Evolutionary conservation across 495 filamentous ascomycete genomes (phyloP).

Genomic region (Cladorrhinum samala): DNA sequence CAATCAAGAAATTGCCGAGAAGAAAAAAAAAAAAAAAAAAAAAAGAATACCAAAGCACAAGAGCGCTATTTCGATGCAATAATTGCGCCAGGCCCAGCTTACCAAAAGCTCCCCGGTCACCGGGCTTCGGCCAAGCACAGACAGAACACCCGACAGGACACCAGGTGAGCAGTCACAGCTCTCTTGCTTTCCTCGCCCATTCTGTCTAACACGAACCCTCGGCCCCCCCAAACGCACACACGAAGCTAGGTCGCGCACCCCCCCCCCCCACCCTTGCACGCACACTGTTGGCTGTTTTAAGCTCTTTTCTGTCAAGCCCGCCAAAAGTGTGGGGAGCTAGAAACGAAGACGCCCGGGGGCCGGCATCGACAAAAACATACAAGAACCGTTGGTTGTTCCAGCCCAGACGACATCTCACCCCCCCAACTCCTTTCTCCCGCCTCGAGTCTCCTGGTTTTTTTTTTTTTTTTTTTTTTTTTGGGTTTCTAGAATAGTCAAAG

Average conservation of each 20-base stretch:
- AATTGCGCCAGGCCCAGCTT: slow-evolving; percentile 2
- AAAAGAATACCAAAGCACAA: neutral
- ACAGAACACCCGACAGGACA: too few species aligned
- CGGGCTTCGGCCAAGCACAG: too few species aligned
- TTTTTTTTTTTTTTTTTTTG: too few species aligned
- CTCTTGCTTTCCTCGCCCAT: too few species aligned
- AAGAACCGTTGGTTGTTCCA: neutral
- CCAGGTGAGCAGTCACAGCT: too few species aligned
- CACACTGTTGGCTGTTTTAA: neutral
- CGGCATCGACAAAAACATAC: neutral
- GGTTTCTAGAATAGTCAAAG: too few species aligned
- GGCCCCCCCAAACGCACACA: neutral
- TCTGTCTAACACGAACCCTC: neutral
- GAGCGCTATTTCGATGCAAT: slow-evolving; percentile 6
- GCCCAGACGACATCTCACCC: neutral
- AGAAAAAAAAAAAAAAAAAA: neutral
- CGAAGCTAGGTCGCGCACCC: neutral
- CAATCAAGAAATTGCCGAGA: neutral
- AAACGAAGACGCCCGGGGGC: neutral
- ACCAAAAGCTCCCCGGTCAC: neutral
- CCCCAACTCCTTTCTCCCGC: neutral
- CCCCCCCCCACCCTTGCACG: neutral
- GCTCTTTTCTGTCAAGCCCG: neutral
- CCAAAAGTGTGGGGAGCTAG: neutral
- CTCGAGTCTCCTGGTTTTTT: neutral